Conservation (phyloP, 1,284 basidiomycete species). For the Caloboletus firmus region DNA sequence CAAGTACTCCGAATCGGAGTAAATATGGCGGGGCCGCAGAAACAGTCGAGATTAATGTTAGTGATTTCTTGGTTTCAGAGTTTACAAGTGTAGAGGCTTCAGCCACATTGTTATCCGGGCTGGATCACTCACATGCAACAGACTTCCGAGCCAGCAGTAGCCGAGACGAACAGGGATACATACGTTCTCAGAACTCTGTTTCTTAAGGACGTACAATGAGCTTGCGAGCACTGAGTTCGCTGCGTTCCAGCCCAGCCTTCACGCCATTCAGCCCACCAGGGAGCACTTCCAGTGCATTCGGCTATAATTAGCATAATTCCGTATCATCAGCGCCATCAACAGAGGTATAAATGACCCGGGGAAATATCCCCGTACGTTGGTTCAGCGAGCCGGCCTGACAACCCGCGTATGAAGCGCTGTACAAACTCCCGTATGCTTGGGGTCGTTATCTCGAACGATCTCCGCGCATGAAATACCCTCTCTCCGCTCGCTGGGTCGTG, state of each 20-base stretch:
- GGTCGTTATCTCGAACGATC: neutral
- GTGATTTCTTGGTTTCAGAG: too few relatives aligned
- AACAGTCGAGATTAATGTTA: too few relatives aligned
- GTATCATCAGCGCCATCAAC: neutral
- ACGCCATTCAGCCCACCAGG: neutral
- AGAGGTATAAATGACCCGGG: neutral
- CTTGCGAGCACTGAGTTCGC: neutral
- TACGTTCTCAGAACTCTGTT: neutral
- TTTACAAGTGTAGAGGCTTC: too few relatives aligned
- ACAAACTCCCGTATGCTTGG: constrained; percentile 8
- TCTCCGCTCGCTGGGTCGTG: neutral
- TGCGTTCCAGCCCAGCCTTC: neutral
- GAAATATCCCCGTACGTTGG: neutral
- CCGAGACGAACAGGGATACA: neutral
- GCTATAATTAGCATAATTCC: neutral
- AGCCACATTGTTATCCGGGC: neutral
- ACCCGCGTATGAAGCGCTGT: constrained; percentile 2
- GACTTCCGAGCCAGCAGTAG: neutral
- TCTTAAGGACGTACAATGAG: constrained; percentile 1
- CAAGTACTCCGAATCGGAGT: neutral
- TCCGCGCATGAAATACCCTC: constrained; percentile 3
- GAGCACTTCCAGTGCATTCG: neutral
- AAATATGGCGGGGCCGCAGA: too few relatives aligned
- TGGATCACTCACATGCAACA: neutral
- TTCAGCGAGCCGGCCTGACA: constrained; percentile 12